Evolutionary conservation across 1,284 basidiomycete genomes (phyloP).

Genomic region (Entoloma clypeatum): DNA sequence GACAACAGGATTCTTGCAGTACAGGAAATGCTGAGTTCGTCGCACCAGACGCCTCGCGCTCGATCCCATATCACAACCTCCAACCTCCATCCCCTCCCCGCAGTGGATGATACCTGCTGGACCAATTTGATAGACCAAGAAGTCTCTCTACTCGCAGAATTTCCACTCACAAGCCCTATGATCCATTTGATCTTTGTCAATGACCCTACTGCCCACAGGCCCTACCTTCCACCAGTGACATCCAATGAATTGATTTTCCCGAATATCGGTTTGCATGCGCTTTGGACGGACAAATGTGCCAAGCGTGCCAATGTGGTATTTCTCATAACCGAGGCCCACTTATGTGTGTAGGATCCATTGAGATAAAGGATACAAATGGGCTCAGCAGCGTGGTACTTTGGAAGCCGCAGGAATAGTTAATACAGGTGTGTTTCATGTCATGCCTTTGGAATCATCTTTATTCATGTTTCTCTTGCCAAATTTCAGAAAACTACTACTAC

Average conservation of each 20-base stretch:
- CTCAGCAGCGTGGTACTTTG: not conserved
- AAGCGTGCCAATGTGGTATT: constrained; percentile 1
- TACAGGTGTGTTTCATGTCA: not conserved
- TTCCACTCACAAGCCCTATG: constrained; percentile 3
- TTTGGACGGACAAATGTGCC: no score
- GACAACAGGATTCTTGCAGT: constrained; percentile 6
- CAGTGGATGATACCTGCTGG: not conserved
- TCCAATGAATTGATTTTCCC: not conserved
- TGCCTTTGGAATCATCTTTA: not conserved
- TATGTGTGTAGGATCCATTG: constrained; percentile 1
- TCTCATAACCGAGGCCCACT: not conserved
- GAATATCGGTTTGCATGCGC: constrained; percentile 4
- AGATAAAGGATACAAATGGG: constrained; percentile 1
- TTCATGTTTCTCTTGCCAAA: not conserved
- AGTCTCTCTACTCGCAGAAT: not conserved
- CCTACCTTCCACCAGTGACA: constrained; percentile 1
- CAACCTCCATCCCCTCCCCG: not conserved
- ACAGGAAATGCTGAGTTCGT: not conserved
- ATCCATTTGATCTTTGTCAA: constrained; percentile 9
- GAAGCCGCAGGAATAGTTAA: not conserved
- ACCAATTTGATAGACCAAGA: constrained; percentile 5
- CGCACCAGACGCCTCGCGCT: not conserved
- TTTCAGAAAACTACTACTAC: constrained; percentile 1
- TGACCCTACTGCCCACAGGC: constrained; percentile 6
- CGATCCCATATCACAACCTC: not conserved